Base-by-base conservation (phyloP, 495 filamentous ascomycete genomes). In the Neurospora pannonica region DNA sequence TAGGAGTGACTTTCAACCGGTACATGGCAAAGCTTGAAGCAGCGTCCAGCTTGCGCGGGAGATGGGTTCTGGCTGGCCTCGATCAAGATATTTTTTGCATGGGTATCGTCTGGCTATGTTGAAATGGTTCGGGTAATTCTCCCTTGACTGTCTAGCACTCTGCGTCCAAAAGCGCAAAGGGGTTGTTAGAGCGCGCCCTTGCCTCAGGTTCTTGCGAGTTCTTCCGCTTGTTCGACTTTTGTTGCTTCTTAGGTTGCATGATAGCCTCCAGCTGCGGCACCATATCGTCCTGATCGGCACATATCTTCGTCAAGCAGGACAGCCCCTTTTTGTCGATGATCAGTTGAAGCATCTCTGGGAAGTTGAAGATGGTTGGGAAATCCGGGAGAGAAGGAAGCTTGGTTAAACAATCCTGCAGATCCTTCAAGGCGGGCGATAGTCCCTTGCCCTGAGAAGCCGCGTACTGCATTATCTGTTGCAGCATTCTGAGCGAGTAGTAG, bases 401-500 rank as follows among this genome's bases (percentile, higher is more conserved):
- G 4, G 74, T 69, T 7, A 81, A 34, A 2, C 31, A 37, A 0
- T 34, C 24, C 7, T 62, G n/a, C 17, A 79, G 71, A 11, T 73
- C 38, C 17, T 38, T 38, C 17, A 75, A n/a, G 0, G 69, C 43
- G 19, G 38, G 1, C 2, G 74, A 60, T 21, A 75, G 11, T 0
- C 69, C 34, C 3, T 69, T 48, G 3, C 17, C n/a, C 8, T 70
- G 71, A 4, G 38, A 17, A 9, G n/a, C 46, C 1, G 73, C 75
- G 19, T 86, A 76, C 4, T 79, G 74, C 10, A 90, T 71, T 2
- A 90, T 78, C 74, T 94, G 91, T 39, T 84, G 83, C 3, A 90
- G 76, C 74, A 93, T 90, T 37, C 92, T 86, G 0, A 94, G 76
- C 0, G 92, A 92, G 76, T 93, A 94, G 8, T 87, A 81, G 5